phyloP scores from a whole-genome alignment of 164 flowering plant genomes.

The Tinospora cordifolia region DNA sequence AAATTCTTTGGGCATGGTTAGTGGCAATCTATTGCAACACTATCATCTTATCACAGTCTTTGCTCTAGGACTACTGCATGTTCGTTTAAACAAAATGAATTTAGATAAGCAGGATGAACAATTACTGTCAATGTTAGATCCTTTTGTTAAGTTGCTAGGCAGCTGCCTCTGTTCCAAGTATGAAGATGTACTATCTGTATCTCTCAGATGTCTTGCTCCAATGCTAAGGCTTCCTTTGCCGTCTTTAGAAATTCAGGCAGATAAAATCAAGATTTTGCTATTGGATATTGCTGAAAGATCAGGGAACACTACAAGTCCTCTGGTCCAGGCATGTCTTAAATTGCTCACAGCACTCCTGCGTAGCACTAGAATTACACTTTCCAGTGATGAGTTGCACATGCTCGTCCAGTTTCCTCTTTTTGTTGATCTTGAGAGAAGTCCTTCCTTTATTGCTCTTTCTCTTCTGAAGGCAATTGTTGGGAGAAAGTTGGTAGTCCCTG shows the following conservation, averaged over 20 bases:
- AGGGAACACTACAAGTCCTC: slow-evolving; percentile 34
- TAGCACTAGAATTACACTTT: slow-evolving; percentile 53
- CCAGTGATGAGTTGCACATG: slow-evolving; percentile 58
- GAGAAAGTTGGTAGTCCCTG: slow-evolving; percentile 61
- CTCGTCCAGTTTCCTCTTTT: slow-evolving; percentile 76
- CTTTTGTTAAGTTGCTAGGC: slow-evolving; percentile 54
- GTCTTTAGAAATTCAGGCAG: slow-evolving; percentile 51
- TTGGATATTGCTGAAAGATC: slow-evolving; percentile 63
- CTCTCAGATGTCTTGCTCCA: slow-evolving; percentile 59
- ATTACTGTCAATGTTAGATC: slow-evolving; percentile 63
- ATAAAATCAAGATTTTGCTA: slow-evolving; percentile 55
- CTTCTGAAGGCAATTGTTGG: slow-evolving; percentile 70
- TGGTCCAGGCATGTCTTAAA: slow-evolving; percentile 63
- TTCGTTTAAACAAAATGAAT: slow-evolving; percentile 48
- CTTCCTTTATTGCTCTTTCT: slow-evolving; percentile 67
- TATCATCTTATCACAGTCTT: slow-evolving; percentile 69
- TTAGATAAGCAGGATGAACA: slow-evolving; percentile 35
- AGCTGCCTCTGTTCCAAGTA: slow-evolving; percentile 69
- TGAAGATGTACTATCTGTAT: slow-evolving; percentile 57
- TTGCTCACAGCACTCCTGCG: slow-evolving; percentile 63
- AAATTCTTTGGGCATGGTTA: slow-evolving; percentile 12
- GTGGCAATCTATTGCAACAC: slow-evolving; percentile 26
- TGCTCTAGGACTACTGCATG: slow-evolving; percentile 59
- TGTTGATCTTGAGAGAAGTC: slow-evolving; percentile 71
- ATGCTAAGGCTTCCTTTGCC: slow-evolving; percentile 75